Base-by-base conservation (phyloP, 2,329 filamentous ascomycete species). In the Neopestalotiopsis sp. region DNA sequence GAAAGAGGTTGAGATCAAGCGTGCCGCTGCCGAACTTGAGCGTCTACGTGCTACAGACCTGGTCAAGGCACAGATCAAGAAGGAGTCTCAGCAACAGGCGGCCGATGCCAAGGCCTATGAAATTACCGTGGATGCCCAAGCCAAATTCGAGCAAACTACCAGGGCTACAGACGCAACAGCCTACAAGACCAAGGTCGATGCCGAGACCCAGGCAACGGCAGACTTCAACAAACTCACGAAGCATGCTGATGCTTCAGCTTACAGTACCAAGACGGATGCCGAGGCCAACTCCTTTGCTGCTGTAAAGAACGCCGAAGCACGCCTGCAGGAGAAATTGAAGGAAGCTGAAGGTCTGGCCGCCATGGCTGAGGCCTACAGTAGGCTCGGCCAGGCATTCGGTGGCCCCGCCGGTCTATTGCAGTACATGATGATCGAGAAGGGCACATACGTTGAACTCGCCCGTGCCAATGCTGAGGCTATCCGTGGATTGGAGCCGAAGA, bases 351-450 rank as follows among this genome's bases (percentile, higher is more conserved):
- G 91, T 82, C 83, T 95, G 45, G 79, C 84, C 0, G 92, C 93
- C 74, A 94, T 94, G 89, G 93, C 94, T 1, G 90, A 91, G 67
- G 93, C 92, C n/a, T 97, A 96, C 80, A 86, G 85, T 71, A 89
- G 91, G 74, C 86, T 97, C 76, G 86, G 91, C 2, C 80, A 86
- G 1, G 93, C 93, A 0, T 90, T 97, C 61, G 94, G 94, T 70
- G 94, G 94, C 0, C 92, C 94, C 2, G 87, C 90, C 45, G 92
- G 92, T 38, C 85, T 97, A 69, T 85, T 97, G 28, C 91, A 94
- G 79, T 95, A 92, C 84, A 86, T 95, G 81, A 97, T 97, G 94
- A 90, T 97, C 77, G 91, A 95, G 82, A 91, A 91, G 79, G 91
- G 91, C 74, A 93, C 91, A 0, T 95, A 94, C 79, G 88, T 93